Evolutionary conservation across 2,329 filamentous ascomycete genomes (phyloP), one percentile per base, ranked within the genome.

Genomic region (Botrytis aclada): DNA sequence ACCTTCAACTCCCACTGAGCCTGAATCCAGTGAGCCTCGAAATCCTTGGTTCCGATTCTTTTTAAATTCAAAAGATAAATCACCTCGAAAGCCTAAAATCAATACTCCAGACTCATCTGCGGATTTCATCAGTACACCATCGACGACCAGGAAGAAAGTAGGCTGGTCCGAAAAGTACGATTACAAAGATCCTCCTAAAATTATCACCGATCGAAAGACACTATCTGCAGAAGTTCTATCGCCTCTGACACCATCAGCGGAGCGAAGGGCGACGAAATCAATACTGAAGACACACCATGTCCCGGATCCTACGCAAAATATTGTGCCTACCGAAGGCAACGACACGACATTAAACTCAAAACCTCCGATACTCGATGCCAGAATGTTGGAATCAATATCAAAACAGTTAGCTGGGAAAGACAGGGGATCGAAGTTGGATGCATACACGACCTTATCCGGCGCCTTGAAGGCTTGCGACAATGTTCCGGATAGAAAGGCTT

Each of bases 351-450:
- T n/a, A 29, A 54, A 22, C 25, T n/a, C 45, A n/a, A 54, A 63
- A 10, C n/a, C n/a, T 39, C 10, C 9, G 41, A n/a, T 69, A 51
- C 22, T 72, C n/a, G 58, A 63, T 73, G 87, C 88, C 76, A 89
- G 89, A 77, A 96, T 98, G 91, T 84, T 98, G 76, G 93, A 97
- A 77, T 97, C 93, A 0, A 89, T 94, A 8, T 87, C 94, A 51
- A 91, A 93, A 82, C 92, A 96, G 82, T 87, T 99, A 65, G 92
- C 92, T 54, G 90, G 92, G 34, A 85, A 89, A 43, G 92, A 94
- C 77, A 87, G 91, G 70, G 88, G 90, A 73, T 90, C 89, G 20
- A 92, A 92, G 77, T 83, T 96, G 45, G 96, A 99, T 83, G 93
- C 95, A 66, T 98, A 99, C 79, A 90, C 91, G 80, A 92, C 92